These are phyloP conservation scores for Amanita muscaria DNA, from an alignment of 768 basidiomycete genomes.

Conservation along the genomic window DNA sequence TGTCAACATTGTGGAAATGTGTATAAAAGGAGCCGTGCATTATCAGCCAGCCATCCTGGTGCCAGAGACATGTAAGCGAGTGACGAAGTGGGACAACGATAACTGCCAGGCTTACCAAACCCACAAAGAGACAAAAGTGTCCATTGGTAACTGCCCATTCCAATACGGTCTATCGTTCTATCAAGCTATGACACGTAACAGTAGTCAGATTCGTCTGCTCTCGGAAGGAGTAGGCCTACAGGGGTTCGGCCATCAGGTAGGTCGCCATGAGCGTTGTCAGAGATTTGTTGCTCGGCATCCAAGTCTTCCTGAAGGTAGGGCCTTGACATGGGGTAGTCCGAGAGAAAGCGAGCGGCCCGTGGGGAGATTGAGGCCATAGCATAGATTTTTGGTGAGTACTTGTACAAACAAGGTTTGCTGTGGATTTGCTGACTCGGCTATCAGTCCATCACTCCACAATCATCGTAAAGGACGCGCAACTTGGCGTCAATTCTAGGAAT, in stretches of 20 bases:
- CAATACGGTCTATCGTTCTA: slow-evolving; percentile 83
- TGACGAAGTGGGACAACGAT: not conserved
- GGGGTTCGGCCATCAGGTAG: slow-evolving; percentile 41
- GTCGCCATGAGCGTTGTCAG: slow-evolving; percentile 19
- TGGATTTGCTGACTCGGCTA: too few relatives aligned
- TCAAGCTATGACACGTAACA: slow-evolving; percentile 37
- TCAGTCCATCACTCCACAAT: too few relatives aligned
- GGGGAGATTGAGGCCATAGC: slow-evolving; percentile 35
- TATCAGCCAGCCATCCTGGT: slow-evolving; percentile 85
- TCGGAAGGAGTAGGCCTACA: slow-evolving; percentile 17
- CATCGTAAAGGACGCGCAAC: too few relatives aligned
- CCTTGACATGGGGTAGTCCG: slow-evolving; percentile 25
- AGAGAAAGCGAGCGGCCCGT: slow-evolving; percentile 44
- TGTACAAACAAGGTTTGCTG: not conserved
- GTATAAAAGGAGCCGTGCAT: slow-evolving; percentile 39
- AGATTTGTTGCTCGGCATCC: slow-evolving; percentile 28
- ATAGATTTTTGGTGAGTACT: slow-evolving; percentile 10
- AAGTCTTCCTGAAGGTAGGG: slow-evolving; percentile 33
- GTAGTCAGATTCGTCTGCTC: not conserved
- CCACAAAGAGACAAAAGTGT: slow-evolving; percentile 76
- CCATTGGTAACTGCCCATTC: slow-evolving; percentile 90
- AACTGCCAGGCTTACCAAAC: slow-evolving; percentile 51
- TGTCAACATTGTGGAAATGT: slow-evolving; percentile 17
- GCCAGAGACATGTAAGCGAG: slow-evolving; percentile 4
- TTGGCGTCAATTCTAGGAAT: too few relatives aligned